phyloP scores from a whole-genome alignment of 2,329 filamentous ascomycete species.

The Beauveria scarabaeidicola region DNA sequence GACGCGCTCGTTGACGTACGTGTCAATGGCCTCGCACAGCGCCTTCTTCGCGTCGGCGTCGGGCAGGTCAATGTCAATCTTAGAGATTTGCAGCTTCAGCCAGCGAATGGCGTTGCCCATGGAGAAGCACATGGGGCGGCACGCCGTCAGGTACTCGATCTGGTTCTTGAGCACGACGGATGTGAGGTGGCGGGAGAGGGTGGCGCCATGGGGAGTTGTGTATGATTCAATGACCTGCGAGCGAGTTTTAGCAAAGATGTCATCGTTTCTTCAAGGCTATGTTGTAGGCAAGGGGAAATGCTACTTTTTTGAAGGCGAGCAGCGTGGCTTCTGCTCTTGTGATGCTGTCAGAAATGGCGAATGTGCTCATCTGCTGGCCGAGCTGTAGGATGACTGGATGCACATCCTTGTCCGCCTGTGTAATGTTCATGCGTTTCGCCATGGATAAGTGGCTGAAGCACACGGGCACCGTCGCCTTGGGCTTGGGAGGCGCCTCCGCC shows the following conservation, averaged over 20 bases:
- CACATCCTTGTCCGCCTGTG: conserved; percentile 63
- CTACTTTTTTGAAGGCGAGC: conserved; percentile 77
- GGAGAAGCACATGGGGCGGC: conserved; percentile 89
- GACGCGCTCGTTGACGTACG: conserved; percentile 84
- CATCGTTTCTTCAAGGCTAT: background rate
- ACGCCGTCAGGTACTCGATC: conserved; percentile 89
- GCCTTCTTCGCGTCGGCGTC: conserved; percentile 74
- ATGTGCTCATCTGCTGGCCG: conserved; percentile 84
- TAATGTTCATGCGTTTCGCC: conserved; percentile 45
- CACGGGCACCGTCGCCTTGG: conserved; percentile 55
- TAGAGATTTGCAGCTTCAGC: conserved; percentile 86
- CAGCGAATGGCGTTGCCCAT: conserved; percentile 96
- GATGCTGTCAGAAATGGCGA: conserved; percentile 82
- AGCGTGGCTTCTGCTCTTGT: conserved; percentile 81
- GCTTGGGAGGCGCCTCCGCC: conserved; percentile 34
- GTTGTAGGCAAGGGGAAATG: no score
- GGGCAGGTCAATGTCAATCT: conserved; percentile 76
- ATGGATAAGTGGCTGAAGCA: conserved; percentile 79
- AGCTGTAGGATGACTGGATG: conserved; percentile 79
- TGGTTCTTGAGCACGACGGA: conserved; percentile 87
- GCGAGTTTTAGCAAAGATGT: background rate
- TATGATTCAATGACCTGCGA: conserved; percentile 82
- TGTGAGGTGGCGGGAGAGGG: conserved; percentile 83
- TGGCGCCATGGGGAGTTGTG: conserved; percentile 74
- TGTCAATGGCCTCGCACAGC: conserved; percentile 74